Base-by-base conservation (phyloP, 2,329 filamentous ascomycete species). In the Pseudopithomyces maydicus region DNA sequence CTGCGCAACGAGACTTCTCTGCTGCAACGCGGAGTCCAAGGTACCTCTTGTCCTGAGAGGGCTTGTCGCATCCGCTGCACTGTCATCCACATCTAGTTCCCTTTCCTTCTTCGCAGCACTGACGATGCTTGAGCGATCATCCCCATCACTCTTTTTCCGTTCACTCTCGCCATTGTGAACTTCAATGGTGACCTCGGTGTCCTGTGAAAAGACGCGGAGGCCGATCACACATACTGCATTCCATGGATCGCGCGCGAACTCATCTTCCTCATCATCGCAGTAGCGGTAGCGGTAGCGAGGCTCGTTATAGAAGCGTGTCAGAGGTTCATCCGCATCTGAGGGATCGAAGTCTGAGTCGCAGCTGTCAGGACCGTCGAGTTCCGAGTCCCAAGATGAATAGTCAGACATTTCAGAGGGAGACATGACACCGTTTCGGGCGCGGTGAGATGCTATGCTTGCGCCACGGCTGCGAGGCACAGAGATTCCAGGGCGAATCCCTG, bases 211-310 rank as follows among this genome's bases (percentile, higher is more conserved):
- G 0, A 88, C 84, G 6, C 84, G 77, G 29, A 88, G 69, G 0
- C 85, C 85, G 4, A 87, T 79, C 15, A 87, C 84, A 58, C 83
- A 85, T 1, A 86, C 79, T 0, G 85, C 85, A 63, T 87, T 86
- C 85, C 85, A 88, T 0, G 84, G 84, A 57, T 83, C 80, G 17
- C 77, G 74, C 41, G 75, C 77, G 51, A 81, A 80, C 35, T 81
- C 76, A 26, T 78, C 77, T 43, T 78, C 74, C 1, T 77, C 76
- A 4, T 72, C 70, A 6, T 73, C 54, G 26, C 66, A 60, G 35
- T 66, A 63, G 32, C 69, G 64, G 14, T 59, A 56, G 12, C 67
- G 63, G 35, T 32, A 33, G 35, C 45, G 29, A 44, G 29, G 10
- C 17, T 70, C 62, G 44, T 64, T 62, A 11, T 64, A 58, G 46